Base-by-base conservation (phyloP, 106 monocot genomes). In the Dendrobium catenatum region DNA sequence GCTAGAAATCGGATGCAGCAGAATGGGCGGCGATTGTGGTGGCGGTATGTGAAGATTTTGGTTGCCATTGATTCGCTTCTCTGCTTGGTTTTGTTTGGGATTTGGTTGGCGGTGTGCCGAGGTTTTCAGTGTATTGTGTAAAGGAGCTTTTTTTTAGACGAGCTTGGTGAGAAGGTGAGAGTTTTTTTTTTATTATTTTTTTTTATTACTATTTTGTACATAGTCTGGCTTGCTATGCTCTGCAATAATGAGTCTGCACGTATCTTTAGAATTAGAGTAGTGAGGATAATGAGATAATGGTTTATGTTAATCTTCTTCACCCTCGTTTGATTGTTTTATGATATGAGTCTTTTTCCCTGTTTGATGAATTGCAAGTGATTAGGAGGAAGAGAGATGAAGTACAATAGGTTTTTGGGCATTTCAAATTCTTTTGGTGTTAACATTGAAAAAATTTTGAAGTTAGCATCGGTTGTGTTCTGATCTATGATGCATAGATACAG, bases 101-200 rank as follows among this genome's bases (percentile, higher is more conserved):
- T 86, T 31, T 89, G 86, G 89, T 15, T 89, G 68, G 81, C n/a
- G 0, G 83, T 89, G 20, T 89, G 89, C 54, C 47, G 81, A 10
- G 86, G 89, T 31, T 84, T 89, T 58, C 59, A 77, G 22, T 86
- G 86, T 31, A 56, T 85, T 37, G 37, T 31, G 10, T 70, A 37
- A 70, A 31, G 22, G 61, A 61, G 61, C 22, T 22, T 61, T 20
- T 61, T 61, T n/a, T n/a, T 61, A 13, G 51, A 51, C 13, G 51
- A 51, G 10, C 51, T 51, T 51, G 51, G 10, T 51, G 51, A 51
- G 51, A 51, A 51, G 51, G 51, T 51, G 51, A 51, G 51, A 13
- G 3, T 15, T 51, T 51, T 16, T 15, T 51, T 15, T 13, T 1
- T 61, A 5, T 61, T 4, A 5, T 61, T 61, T 4, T 1, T 61